Conservation (phyloP, 768 basidiomycete species). For the Paxillus involutus region DNA sequence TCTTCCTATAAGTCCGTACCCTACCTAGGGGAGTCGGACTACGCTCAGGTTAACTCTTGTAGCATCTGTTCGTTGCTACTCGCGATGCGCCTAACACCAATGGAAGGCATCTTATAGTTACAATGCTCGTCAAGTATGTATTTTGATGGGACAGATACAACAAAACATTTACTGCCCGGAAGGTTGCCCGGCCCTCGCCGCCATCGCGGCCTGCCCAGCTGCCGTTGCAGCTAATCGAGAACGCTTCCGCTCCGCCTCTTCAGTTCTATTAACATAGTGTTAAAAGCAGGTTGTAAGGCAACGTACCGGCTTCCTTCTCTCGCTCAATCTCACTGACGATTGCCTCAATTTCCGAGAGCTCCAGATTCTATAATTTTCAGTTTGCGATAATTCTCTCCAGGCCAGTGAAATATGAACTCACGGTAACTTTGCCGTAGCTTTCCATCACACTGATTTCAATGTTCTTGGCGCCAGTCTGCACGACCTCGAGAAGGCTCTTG, state of each 20-base stretch:
- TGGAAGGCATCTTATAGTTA: neutral
- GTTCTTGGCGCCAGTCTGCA: conserved; percentile 99
- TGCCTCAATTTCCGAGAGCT: conserved; percentile 82
- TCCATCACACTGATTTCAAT: conserved; percentile 99
- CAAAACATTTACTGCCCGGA: conserved; percentile 34
- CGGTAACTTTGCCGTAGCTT: conserved; percentile 89
- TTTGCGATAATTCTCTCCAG: neutral
- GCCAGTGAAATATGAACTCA: conserved; percentile 33
- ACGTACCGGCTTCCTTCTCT: conserved; percentile 92
- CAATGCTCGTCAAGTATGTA: neutral
- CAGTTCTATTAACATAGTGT: conserved; percentile 7
- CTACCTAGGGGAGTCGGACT: too few relatives aligned
- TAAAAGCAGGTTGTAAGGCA: neutral
- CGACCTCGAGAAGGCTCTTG: conserved; percentile 94
- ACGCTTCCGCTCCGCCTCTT: conserved; percentile 95
- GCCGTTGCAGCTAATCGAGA: conserved; percentile 89
- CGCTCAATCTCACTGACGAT: conserved; percentile 93
- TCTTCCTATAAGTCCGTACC: too few relatives aligned
- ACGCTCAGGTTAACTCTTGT: neutral
- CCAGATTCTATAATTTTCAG: conserved; percentile 63
- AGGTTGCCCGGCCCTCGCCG: conserved; percentile 47
- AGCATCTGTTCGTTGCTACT: neutral
- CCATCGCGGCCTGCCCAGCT: conserved; percentile 88
- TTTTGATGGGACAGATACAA: conserved; percentile 15
- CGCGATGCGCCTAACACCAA: neutral